phyloP scores from a whole-genome alignment of 2,329 filamentous ascomycete genomes.

The Orbilia blumenaviensis region DNA sequence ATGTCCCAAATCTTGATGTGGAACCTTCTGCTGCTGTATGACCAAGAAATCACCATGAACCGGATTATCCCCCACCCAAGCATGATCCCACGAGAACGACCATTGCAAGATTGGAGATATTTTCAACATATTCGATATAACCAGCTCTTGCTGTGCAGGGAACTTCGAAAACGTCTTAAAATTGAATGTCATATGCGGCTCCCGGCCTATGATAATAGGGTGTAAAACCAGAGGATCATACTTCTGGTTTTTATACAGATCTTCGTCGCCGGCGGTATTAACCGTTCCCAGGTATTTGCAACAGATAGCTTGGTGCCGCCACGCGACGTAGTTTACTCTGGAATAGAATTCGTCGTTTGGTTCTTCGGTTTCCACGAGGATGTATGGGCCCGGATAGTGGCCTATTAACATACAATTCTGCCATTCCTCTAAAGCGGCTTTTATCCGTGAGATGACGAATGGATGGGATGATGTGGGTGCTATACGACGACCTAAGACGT shows the following conservation, averaged over 20 bases:
- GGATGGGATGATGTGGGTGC: constrained; percentile 19
- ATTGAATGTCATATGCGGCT: neutral
- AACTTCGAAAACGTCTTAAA: neutral
- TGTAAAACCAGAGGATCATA: constrained; percentile 8
- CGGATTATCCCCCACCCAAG: constrained; percentile 24
- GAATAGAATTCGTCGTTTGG: constrained; percentile 16
- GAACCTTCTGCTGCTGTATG: neutral
- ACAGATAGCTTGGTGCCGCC: neutral
- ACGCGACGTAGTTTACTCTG: neutral
- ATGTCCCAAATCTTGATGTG: neutral
- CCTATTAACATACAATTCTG: constrained; percentile 22
- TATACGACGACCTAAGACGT: neutral
- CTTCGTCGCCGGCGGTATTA: constrained; percentile 15
- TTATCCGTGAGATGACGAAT: constrained; percentile 12
- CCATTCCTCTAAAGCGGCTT: constrained; percentile 27
- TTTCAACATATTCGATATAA: neutral
- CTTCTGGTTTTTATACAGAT: neutral
- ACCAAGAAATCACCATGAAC: constrained; percentile 8
- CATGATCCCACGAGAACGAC: constrained; percentile 9
- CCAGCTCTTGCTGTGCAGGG: neutral
- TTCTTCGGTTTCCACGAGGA: constrained; percentile 17
- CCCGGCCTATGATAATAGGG: constrained; percentile 2
- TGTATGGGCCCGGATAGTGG: constrained; percentile 23
- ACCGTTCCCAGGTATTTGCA: constrained; percentile 30
- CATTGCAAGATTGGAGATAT: neutral